phyloP scores from a whole-genome alignment of 225 moss, liverwort and hornwort genomes.

The Takakia lepidozioides region DNA sequence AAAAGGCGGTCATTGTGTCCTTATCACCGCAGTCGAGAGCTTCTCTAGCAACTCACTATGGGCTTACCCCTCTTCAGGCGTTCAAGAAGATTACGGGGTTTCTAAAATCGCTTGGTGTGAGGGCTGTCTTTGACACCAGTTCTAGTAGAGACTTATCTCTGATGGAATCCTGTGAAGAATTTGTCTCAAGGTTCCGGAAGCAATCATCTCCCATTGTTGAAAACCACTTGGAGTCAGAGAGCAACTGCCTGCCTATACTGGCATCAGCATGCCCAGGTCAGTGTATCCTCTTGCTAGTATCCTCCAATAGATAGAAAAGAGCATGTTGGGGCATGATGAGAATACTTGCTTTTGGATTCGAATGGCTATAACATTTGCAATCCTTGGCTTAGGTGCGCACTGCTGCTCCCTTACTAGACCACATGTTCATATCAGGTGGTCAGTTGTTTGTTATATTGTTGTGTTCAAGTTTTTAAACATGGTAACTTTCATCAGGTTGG shows the following conservation, averaged over 20 bases:
- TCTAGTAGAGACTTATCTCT: conserved; percentile 79
- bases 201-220: no score
- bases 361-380: no score
- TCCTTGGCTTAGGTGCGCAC: no score
- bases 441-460: no score
- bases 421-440: no score
- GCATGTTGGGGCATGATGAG: no score
- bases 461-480: no score
- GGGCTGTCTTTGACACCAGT: conserved; percentile 94
- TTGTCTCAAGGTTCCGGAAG: conserved; percentile 56
- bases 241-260: conserved; percentile 49
- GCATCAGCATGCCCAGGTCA: conserved; percentile 89
- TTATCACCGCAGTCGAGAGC: conserved; percentile 95
- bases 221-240: no score
- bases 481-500: no score
- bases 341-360: background rate
- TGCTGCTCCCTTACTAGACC: no score
- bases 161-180: conserved; percentile 82
- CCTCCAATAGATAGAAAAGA: background rate
- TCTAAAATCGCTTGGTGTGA: conserved; percentile 76
- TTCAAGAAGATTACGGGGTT: conserved; percentile 82
- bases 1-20: conserved; percentile 85
- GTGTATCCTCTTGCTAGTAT: background rate
- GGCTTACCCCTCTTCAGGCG: conserved; percentile 69
- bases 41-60: conserved; percentile 77